Base-by-base conservation (phyloP, 192 early-diverging fungal genomes). In the Backusella parvicylindrica region DNA sequence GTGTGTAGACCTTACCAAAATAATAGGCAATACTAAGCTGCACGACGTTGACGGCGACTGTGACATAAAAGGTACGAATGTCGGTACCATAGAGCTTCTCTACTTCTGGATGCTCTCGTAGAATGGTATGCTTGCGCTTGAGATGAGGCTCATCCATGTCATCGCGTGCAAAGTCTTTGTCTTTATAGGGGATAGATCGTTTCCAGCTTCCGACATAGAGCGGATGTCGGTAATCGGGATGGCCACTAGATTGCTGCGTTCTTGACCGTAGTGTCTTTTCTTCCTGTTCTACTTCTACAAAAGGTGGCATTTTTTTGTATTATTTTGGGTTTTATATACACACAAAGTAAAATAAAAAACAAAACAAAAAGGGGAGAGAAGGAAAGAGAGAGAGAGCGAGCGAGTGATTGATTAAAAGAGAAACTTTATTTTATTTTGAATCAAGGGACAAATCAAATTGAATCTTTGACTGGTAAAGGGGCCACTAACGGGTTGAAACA, bases 131-230 rank as follows among this genome's bases (percentile, higher is more conserved):
- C 85, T 95, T 94, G 74, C 97, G 92, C 83, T 94, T 95, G 82
- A 91, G 86, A 82, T 98, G 97, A 35, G 97, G 97, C 84, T 98
- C 97, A 83, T 98, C 97, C 83, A 92, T 85, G 83, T 94, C 88
- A 83, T 96, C 95, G 75, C 85, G 89, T 64, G 93, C 92, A 74
- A 94, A 86, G 71, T 91, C 89, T 77, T 92, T 87, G 76, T 95
- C 89, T 12, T 86, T 72, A 15, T 86, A 79, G 1, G 95, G 93
- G 32, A 94, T 88, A 7, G 95, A 95, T 60, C 91, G 90, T 73
- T 89, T 85, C 95, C 95, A 95, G 73, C 90, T 88, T 43, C 95
- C 95, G 6, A 94, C 83, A 77, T 94, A 95, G 43, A 90, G 78
- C 1, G 95, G 95, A 73, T 91, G 90, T 12, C 95, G 88, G 73